Evolutionary conservation across 257 asterid genomes (phyloP), one percentile per base, ranked within the genome.

Genomic region (Forsythia suspensa): DNA sequence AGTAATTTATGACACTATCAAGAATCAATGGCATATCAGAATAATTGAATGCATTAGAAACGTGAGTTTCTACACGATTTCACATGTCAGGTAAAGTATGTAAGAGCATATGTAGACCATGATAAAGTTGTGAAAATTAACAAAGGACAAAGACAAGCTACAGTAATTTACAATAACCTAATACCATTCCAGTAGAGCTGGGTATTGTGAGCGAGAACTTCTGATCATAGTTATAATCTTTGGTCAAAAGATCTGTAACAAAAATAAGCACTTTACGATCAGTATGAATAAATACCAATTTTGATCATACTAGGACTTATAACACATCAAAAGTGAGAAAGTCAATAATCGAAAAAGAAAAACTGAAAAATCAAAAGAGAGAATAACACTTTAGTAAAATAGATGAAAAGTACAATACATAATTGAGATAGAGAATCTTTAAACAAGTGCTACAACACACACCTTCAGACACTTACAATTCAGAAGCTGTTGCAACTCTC

Each of bases 191-290:
- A n/a, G 87, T 87, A 52, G 95, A 81, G 82, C 92, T 92, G 65
- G 98, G 97, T 72, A 89, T 59, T 44, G 92, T 75, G 70, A 94
- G 79, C 82, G 93, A 85, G 84, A 94, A 85, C 88, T 91, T 92
- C 90, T 90, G 98, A 78, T 90, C 96, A 88, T 92, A 90, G 80
- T 86, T 90, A 89, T 92, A 94, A 80, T 94, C 97, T 86, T 82
- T 94, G 82, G 87, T 89, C 90, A 94, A 87, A 82, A 92, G 94
- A 85, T 90, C 98, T 94, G 96, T 38, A 83, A 74, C 42, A 83
- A 63, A 71, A 73, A 68, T 37, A 37, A 71, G 55, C 46, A 48
- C 52, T 39, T 67, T 0, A 29, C 7, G 1, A 63, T 63, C 70
- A 63, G 13, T 63, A 63, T 1, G 69, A 3, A 24, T 24, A 61